A percentile compares a stretch with the other conserved stretches of the same genome.
These are phyloP conservation scores for Hylodesmum podocarpum DNA, from an alignment of 306 rosid species.

Conservation along the genomic window DNA sequence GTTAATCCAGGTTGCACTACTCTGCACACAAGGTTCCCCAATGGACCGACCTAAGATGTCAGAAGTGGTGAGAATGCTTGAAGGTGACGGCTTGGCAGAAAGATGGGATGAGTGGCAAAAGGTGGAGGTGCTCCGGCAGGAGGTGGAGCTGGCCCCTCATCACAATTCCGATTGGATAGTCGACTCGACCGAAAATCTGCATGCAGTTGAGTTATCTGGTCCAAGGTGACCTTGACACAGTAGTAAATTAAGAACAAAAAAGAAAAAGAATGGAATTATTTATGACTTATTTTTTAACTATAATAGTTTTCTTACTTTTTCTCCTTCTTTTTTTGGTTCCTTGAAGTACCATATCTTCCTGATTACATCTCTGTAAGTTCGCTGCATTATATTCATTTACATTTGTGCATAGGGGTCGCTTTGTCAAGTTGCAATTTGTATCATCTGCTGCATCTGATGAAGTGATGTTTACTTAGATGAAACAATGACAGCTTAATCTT, in stretches of 20 bases:
- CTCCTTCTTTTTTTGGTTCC: constrained; percentile 16
- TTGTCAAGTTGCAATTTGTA: constrained; percentile 64
- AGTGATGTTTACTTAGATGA: constrained; percentile 44
- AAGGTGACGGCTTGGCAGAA: constrained; percentile 97
- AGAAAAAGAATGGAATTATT: constrained; percentile 39
- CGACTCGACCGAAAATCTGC: constrained; percentile 93
- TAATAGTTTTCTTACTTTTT: constrained; percentile 33
- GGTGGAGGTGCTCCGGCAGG: constrained; percentile 90
- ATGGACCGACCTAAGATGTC: constrained; percentile 99
- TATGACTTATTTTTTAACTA: constrained; percentile 56
- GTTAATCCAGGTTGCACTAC: constrained; percentile 91
- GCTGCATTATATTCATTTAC: constrained; percentile 70
- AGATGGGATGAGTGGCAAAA: constrained; percentile 99
- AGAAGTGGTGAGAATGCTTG: constrained; percentile 97
- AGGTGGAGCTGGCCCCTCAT: constrained; percentile 87
- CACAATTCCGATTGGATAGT: constrained; percentile 92
- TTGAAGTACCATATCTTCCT: constrained; percentile 51
- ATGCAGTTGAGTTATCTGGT: constrained; percentile 96
- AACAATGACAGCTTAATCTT: constrained; percentile 45
- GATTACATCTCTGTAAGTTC: constrained; percentile 58
- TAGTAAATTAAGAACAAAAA: constrained; percentile 14
- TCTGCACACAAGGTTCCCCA: constrained; percentile 97
- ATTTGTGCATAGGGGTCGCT: constrained; percentile 87
- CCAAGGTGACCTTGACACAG: constrained; percentile 81
- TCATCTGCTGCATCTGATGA: constrained; percentile 52